Evolutionary conservation across 352 stramenopile genomes (phyloP).

Genomic region (Salisapilia sapeloensis): DNA sequence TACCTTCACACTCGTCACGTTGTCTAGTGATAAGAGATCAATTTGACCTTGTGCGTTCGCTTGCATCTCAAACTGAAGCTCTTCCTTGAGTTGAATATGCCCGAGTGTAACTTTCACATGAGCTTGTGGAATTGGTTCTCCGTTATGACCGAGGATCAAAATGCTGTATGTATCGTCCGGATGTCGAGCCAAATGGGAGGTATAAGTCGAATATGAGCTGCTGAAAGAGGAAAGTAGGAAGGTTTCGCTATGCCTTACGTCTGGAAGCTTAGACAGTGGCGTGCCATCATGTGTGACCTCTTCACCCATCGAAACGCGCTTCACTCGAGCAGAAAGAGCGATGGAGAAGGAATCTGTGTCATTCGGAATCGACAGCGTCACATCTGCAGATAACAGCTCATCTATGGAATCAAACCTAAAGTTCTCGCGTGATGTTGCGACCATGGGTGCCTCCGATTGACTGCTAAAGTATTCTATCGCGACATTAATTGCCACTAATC

Average conservation of each 20-base stretch:
- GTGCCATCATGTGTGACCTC: no score
- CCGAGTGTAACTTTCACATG: constrained; percentile 7
- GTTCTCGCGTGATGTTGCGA: no score
- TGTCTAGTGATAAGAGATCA: no score
- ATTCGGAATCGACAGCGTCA: no score
- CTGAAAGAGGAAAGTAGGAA: constrained; percentile 22
- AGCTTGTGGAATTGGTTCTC: constrained; percentile 15
- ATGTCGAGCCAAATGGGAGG: constrained; percentile 16
- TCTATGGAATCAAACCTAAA: no score
- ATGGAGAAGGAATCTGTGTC: constrained; percentile 8
- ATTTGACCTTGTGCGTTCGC: constrained; percentile 16
- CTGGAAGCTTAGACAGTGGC: no score
- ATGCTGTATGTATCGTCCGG: constrained; percentile 13
- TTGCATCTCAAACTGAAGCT: constrained; percentile 8
- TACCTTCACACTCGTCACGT: no score
- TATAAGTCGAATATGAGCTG: constrained; percentile 11
- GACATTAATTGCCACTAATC: constrained; percentile 8
- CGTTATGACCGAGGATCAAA: constrained; percentile 27
- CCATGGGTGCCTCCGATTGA: no score
- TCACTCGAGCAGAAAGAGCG: constrained; percentile 6
- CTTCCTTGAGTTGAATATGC: constrained; percentile 8
- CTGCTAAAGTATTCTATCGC: no score
- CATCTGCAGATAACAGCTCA: no score
- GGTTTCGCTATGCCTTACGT: constrained; percentile 9
- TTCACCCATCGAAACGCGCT: no score